Evolutionary conservation across 805 yeast species (phyloP).

Genomic region (Kockiozyma suomiensis): DNA sequence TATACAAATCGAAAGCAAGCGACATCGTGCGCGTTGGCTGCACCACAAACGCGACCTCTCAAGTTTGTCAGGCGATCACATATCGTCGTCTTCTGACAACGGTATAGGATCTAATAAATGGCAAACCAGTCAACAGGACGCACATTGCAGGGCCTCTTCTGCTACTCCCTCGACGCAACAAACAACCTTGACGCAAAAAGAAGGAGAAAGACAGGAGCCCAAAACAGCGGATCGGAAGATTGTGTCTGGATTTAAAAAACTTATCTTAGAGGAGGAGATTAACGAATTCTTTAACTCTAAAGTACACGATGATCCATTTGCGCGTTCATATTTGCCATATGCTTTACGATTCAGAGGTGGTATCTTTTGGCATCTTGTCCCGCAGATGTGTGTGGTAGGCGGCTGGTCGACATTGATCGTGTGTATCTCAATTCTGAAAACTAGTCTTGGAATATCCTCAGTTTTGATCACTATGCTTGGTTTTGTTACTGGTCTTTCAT

Average conservation of each 20-base stretch:
- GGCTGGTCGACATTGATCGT: slow-evolving; percentile 28
- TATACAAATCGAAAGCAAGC: background rate
- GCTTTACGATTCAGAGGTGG: slow-evolving; percentile 33
- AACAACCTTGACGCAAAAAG: background rate
- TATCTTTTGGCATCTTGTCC: slow-evolving; percentile 28
- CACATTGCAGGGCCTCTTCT: background rate
- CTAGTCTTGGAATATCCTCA: slow-evolving; percentile 25
- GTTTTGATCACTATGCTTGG: slow-evolving; percentile 32
- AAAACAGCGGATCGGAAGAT: background rate
- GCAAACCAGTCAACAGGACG: background rate
- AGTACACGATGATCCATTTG: slow-evolving; percentile 33
- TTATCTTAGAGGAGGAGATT: slow-evolving; percentile 22
- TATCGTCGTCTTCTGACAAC: background rate
- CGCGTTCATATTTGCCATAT: slow-evolving; percentile 28
- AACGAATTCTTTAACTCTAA: slow-evolving; percentile 27
- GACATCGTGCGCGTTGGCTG: background rate
- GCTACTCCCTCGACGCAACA: background rate
- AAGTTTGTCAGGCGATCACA: background rate
- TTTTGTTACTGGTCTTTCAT: slow-evolving; percentile 31
- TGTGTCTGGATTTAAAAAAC: background rate
- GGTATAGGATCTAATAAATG: background rate
- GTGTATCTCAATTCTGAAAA: slow-evolving; percentile 22
- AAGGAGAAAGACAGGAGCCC: background rate
- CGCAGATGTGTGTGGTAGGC: slow-evolving; percentile 26
- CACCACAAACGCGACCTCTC: slow-evolving; percentile 1